Evolutionary conservation across 2,329 filamentous ascomycete species (phyloP).

Genomic region (Thielaviopsis cerberus): DNA sequence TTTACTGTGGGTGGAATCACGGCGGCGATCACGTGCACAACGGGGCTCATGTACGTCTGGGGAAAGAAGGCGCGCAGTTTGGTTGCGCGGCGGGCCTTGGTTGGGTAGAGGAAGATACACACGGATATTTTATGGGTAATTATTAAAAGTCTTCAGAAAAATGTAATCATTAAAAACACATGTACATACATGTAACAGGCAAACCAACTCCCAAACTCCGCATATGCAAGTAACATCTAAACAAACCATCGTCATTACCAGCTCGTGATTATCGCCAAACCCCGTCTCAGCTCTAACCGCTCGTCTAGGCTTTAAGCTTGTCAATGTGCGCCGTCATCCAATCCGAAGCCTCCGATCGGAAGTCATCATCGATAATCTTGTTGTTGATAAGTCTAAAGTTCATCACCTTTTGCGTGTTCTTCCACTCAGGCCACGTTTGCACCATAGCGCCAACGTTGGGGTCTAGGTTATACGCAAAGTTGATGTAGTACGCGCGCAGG

Average conservation of each 20-base stretch:
- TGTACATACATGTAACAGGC: neutral
- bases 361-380: slow-evolving; percentile 13
- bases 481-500: slow-evolving; percentile 38
- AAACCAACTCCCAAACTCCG: neutral
- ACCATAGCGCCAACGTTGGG: slow-evolving; percentile 28
- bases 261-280: too few species aligned
- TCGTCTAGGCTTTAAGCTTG: slow-evolving; percentile 2
- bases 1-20: slow-evolving; percentile 13
- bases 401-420: slow-evolving; percentile 19
- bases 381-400: slow-evolving; percentile 12
- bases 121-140: neutral
- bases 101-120: neutral
- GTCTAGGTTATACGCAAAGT: slow-evolving; percentile 37
- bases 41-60: slow-evolving; percentile 11
- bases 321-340: slow-evolving; percentile 8
- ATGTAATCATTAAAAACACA: neutral
- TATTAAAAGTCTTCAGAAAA: neutral
- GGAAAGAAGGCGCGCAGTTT: slow-evolving; percentile 12
- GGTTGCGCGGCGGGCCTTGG: neutral
- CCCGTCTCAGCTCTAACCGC: neutral
- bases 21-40: slow-evolving; percentile 20
- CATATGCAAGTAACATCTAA: too few species aligned
- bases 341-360: slow-evolving; percentile 13
- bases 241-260: too few species aligned
- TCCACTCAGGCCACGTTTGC: slow-evolving; percentile 24